These are phyloP conservation scores for Chamaenerion angustifolium DNA, from an alignment of 345 rosid genomes.

Conservation along the genomic window DNA sequence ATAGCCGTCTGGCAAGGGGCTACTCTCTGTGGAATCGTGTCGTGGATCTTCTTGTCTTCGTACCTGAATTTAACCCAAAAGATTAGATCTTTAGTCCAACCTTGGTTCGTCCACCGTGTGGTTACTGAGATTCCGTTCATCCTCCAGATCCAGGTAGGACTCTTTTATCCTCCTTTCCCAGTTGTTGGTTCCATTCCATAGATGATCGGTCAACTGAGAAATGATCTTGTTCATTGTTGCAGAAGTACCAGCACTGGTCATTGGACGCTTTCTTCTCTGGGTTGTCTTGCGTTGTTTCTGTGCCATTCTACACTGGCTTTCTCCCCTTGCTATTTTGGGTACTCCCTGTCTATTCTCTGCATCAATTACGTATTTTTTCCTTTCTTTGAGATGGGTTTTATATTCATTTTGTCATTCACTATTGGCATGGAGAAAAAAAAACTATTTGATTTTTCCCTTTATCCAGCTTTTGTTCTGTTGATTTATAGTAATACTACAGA, in stretches of 20 bases:
- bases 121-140: constrained; percentile 34
- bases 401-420: no score
- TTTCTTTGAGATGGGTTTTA: no score
- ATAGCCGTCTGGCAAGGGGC: constrained; percentile 59
- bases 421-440: no score
- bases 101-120: constrained; percentile 53
- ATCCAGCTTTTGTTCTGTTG: no score
- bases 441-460: no score
- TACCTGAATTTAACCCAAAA: constrained; percentile 43
- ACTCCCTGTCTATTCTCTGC: constrained; percentile 8
- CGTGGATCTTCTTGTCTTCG: constrained; percentile 68
- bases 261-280: constrained; percentile 75
- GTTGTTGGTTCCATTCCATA: background rate
- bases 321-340: constrained; percentile 99
- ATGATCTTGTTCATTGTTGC: constrained; percentile 10
- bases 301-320: constrained; percentile 91
- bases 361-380: background rate
- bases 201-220: constrained; percentile 1
- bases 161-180: background rate
- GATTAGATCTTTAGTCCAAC: constrained; percentile 61
- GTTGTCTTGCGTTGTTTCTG: constrained; percentile 89
- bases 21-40: constrained; percentile 42
- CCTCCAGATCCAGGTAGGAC: constrained; percentile 70
- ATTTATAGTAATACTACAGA: no score
- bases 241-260: constrained; percentile 49